Percentiles rank a stretch among this genome's conserved stretches.
phyloP scores from a whole-genome alignment of 345 rosid species.

The Abelmoschus esculentus region DNA sequence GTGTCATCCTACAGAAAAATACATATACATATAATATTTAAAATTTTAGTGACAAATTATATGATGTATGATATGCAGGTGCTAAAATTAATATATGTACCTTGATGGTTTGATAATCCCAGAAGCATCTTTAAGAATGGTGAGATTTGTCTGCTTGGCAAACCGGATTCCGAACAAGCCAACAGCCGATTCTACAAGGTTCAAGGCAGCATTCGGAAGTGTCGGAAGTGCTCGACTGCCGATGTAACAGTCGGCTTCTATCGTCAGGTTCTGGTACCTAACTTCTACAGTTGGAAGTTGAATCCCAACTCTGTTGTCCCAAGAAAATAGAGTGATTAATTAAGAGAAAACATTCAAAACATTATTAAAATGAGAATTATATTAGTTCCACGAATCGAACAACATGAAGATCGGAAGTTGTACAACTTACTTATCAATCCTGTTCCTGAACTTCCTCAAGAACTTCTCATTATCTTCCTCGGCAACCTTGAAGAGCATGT shows the following conservation, averaged over 20 bases:
- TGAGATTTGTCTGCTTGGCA: constrained; percentile 62
- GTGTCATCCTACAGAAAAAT: constrained; percentile 43
- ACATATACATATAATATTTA: background rate
- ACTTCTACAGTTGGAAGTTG: constrained; percentile 73
- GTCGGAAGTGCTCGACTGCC: constrained; percentile 86
- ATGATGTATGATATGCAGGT: background rate
- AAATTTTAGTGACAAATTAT: background rate
- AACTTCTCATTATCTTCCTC: constrained; percentile 83
- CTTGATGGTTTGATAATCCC: constrained; percentile 70
- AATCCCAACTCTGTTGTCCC: constrained; percentile 63
- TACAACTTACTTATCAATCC: constrained; percentile 44
- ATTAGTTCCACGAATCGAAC: background rate
- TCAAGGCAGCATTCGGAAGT: constrained; percentile 60
- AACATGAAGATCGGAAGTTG: too few species aligned
- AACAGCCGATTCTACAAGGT: constrained; percentile 60
- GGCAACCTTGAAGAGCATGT: constrained; percentile 62
- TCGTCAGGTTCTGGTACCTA: constrained; percentile 48
- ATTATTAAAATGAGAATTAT: background rate
- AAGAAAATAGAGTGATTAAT: background rate
- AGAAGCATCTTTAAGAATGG: constrained; percentile 69
- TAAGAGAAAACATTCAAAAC: background rate
- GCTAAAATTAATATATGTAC: constrained; percentile 16
- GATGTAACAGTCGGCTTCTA: constrained; percentile 66
- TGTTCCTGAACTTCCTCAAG: constrained; percentile 60
- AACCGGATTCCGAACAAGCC: constrained; percentile 44